Conservation (phyloP, 2,329 filamentous ascomycete species). For the Hirsutella rhossiliensis region DNA sequence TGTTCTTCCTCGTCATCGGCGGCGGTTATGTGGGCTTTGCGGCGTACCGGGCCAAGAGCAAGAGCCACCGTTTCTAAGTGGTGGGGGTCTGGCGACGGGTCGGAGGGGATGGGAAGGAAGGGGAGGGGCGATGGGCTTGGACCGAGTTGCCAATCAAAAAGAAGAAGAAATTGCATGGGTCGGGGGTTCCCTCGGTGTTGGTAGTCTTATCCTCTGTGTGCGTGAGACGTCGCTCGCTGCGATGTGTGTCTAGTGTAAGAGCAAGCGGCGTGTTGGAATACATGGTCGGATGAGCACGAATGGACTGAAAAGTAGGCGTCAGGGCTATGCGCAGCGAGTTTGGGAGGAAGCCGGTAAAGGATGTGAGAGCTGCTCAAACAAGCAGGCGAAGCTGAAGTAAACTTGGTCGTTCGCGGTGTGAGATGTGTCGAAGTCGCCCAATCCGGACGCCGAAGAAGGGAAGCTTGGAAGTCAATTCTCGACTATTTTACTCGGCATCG, state of each 20-base stretch:
- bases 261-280: background rate
- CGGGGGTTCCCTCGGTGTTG: background rate
- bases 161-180: background rate
- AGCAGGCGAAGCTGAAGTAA: no score
- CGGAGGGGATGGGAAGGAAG: background rate
- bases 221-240: background rate
- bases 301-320: no score
- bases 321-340: no score
- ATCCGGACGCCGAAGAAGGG: no score
- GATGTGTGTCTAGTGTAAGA: background rate
- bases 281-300: no score
- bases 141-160: background rate
- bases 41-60: conserved; percentile 59
- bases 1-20: conserved; percentile 58
- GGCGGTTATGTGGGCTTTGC: conserved; percentile 82
- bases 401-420: no score
- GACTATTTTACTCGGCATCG: no score
- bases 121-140: background rate
- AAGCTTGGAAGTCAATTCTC: no score
- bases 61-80: conserved; percentile 42
- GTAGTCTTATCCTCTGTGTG: background rate
- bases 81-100: background rate
- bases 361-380: no score
- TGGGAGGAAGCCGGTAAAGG: no score
- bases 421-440: no score